These are phyloP conservation scores for Beverwykella pulmonaria DNA, from an alignment of 495 filamentous ascomycete genomes.

Conservation along the genomic window DNA sequence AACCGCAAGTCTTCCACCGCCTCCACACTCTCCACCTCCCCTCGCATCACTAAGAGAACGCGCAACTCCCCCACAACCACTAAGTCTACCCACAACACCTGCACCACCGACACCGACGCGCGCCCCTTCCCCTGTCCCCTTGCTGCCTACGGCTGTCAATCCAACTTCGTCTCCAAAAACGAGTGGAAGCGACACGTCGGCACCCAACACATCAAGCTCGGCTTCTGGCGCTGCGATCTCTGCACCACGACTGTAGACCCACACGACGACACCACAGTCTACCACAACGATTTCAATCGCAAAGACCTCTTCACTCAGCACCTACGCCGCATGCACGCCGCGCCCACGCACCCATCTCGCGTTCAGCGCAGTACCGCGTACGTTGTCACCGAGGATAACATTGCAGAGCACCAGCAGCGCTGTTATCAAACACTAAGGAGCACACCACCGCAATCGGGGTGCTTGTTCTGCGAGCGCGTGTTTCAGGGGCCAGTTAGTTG, in stretches of 20 bases:
- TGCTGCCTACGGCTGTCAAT: slow-evolving; percentile 76
- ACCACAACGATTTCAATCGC: slow-evolving; percentile 77
- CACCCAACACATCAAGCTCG: slow-evolving; percentile 77
- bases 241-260: slow-evolving; percentile 56
- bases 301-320: slow-evolving; percentile 95
- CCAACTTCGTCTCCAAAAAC: slow-evolving; percentile 88
- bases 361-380: slow-evolving; percentile 8
- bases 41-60: slow-evolving; percentile 9
- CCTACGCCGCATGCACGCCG: slow-evolving; percentile 84
- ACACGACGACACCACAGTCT: slow-evolving; percentile 37
- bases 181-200: slow-evolving; percentile 94
- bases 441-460: slow-evolving; percentile 64
- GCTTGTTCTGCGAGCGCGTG: slow-evolving; percentile 64
- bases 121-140: slow-evolving; percentile 83
- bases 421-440: slow-evolving; percentile 64
- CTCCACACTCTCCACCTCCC: neutral
- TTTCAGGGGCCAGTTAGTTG: slow-evolving; percentile 70
- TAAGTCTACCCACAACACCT: slow-evolving; percentile 1
- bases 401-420: slow-evolving; percentile 54
- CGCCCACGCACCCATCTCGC: slow-evolving; percentile 7
- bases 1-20: slow-evolving; percentile 8
- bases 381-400: slow-evolving; percentile 37
- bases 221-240: slow-evolving; percentile 80
- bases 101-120: slow-evolving; percentile 19
- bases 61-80: slow-evolving; percentile 8